Evolutionary conservation across 2,329 filamentous ascomycete species (phyloP).

Genomic region (Coniochaeta prunicola): DNA sequence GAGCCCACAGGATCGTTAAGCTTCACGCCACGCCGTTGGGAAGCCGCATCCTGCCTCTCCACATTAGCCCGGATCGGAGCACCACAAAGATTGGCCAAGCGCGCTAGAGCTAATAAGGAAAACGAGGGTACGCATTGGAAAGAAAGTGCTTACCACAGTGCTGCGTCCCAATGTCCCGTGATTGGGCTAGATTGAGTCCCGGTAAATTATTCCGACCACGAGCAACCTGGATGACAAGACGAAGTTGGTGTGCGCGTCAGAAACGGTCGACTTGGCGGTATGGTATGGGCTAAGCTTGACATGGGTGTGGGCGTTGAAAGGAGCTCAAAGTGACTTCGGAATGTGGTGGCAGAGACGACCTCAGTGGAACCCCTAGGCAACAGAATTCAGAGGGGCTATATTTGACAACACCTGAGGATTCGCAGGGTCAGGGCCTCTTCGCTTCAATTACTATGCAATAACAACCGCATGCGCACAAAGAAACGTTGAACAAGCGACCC

Average conservation of each 20-base stretch:
- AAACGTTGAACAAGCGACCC: background rate
- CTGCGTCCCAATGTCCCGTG: too few species aligned
- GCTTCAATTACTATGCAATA: background rate
- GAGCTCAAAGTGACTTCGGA: background rate
- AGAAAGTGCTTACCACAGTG: too few species aligned
- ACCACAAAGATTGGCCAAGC: background rate
- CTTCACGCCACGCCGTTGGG: background rate
- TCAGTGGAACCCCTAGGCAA: too few species aligned
- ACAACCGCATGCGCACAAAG: background rate
- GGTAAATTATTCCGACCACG: background rate
- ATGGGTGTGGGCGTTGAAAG: background rate
- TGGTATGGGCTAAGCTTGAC: too few species aligned
- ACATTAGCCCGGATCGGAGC: background rate
- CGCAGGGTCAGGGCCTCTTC: background rate
- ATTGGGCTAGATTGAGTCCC: too few species aligned
- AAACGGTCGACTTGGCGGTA: too few species aligned
- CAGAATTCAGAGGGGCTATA: background rate
- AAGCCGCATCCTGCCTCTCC: background rate
- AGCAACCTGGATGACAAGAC: background rate
- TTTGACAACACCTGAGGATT: background rate
- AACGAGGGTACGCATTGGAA: too few species aligned
- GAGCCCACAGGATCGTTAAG: background rate
- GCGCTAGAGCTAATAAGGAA: background rate
- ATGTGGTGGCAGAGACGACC: background rate
- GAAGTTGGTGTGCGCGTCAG: too few species aligned